Evolutionary conservation across 441 rosid genomes (phyloP).

Genomic region (Manihot esculenta): DNA sequence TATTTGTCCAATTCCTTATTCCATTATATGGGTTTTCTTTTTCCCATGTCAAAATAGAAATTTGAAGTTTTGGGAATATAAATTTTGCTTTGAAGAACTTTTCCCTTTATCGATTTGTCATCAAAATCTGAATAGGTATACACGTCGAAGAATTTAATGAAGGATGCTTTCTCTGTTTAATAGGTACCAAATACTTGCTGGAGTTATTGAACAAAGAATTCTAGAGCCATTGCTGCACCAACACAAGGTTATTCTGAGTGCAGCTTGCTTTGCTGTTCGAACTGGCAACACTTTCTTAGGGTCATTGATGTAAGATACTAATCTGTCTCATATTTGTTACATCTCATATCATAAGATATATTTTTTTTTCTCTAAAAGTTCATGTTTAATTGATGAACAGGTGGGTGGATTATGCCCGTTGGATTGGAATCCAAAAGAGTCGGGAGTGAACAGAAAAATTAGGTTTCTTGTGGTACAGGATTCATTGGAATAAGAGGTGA

Average conservation of each 20-base stretch:
- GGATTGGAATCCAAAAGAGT: conserved; percentile 50
- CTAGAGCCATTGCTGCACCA: conserved; percentile 60
- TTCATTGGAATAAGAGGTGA: neutral
- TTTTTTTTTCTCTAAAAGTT: neutral
- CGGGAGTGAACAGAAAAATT: conserved; percentile 30
- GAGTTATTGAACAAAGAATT: conserved; percentile 61
- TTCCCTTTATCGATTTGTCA: neutral
- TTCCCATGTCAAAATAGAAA: no score
- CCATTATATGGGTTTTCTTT: no score
- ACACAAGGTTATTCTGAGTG: conserved; percentile 48
- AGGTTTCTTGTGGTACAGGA: neutral
- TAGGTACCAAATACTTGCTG: conserved; percentile 70
- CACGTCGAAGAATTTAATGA: neutral
- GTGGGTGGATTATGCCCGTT: conserved; percentile 74
- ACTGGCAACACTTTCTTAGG: conserved; percentile 77
- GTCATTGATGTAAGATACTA: conserved; percentile 52
- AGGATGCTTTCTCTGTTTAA: neutral
- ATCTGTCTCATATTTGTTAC: neutral
- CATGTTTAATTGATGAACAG: conserved; percentile 28
- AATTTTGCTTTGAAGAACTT: neutral
- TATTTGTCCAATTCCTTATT: neutral
- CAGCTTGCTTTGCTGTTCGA: conserved; percentile 59
- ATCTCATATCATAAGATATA: neutral
- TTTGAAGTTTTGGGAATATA: neutral
- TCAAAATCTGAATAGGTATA: neutral